Conservation (phyloP, 768 basidiomycete genomes). For the Arthromyces matolae region DNA sequence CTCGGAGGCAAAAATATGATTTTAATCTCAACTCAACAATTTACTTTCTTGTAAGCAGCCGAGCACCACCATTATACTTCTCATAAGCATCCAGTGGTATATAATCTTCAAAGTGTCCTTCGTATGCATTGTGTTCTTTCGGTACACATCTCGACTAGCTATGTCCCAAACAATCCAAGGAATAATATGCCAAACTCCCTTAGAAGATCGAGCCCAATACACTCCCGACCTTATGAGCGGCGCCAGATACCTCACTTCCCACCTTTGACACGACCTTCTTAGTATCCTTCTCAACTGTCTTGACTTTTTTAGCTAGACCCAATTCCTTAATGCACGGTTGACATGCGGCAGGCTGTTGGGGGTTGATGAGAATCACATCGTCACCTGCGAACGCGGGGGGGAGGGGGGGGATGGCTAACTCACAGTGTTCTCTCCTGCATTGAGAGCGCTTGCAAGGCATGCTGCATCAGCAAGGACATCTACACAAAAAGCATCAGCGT, state of each 20-base stretch:
- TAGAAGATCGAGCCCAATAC: no score
- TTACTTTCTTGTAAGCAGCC: no score
- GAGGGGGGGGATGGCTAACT: not conserved
- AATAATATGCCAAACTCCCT: no score
- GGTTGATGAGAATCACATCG: not conserved
- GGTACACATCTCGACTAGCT: no score
- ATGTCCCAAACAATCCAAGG: no score
- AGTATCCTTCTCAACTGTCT: conserved; percentile 1
- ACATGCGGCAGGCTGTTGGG: conserved; percentile 11
- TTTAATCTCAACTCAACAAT: no score
- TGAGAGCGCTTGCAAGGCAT: conserved; percentile 12
- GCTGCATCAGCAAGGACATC: conserved; percentile 10
- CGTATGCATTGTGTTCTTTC: no score
- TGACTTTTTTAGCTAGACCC: conserved; percentile 3
- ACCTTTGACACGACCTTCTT: not conserved
- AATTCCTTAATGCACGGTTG: conserved; percentile 13
- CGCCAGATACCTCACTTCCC: not conserved
- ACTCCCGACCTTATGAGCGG: no score
- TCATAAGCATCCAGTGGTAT: no score
- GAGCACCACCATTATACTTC: no score
- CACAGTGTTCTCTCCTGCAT: conserved; percentile 9
- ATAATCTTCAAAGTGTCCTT: no score
- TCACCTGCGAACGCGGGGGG: not conserved
- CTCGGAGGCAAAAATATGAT: no score
- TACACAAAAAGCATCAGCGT: not conserved